Evolutionary conservation across 1,139 yeast genomes (phyloP), one percentile per base, ranked within the genome.

Genomic region (Candida buenavistaensis): DNA sequence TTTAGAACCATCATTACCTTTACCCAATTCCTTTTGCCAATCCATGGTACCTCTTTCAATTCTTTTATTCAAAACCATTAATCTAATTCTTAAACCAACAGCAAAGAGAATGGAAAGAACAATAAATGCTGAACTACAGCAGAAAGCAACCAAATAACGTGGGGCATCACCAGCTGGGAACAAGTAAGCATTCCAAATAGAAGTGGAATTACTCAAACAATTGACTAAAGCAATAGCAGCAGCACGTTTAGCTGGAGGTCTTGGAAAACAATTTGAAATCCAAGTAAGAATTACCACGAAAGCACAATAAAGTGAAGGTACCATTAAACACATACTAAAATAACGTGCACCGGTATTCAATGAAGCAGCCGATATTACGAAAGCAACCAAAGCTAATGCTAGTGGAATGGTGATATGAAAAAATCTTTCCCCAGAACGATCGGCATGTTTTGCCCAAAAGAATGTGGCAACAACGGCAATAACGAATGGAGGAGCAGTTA

Each of bases 401-500:
- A 77, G 53, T 12, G 82, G 81, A 9, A 58, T 42, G 3, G 65
- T 58, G 25, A 73, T 71, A 44, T 78, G 82, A 55, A 62, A 72
- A 50, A 69, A 74, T 48, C 82, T 58, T 52, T 78, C 82, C 16
- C 80, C 78, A 1, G 77, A 67, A 39, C 62, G 66, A 50, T 78
- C 82, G 5, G 82, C 79, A 54, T 75, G 80, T 45, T 71, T 62
- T 3, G 82, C 75, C 75, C 79, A 74, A 12, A 72, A 26, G 46
- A 65, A 74, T 2, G 83, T 76, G 5, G 69, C 59, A 13, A 76
- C 57, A 11, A 78, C 79, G 0, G 82, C 80, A 39, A 77, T 47
- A 37, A 73, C 52, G 53, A 77, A 78, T 19, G 83, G 83, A 26
- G 83, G 83, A 26, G 78, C 82, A 4, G 82, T 77, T 43, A 78